phyloP scores from a whole-genome alignment of 495 filamentous ascomycete species.

The Polyplosphaeria fusca region DNA sequence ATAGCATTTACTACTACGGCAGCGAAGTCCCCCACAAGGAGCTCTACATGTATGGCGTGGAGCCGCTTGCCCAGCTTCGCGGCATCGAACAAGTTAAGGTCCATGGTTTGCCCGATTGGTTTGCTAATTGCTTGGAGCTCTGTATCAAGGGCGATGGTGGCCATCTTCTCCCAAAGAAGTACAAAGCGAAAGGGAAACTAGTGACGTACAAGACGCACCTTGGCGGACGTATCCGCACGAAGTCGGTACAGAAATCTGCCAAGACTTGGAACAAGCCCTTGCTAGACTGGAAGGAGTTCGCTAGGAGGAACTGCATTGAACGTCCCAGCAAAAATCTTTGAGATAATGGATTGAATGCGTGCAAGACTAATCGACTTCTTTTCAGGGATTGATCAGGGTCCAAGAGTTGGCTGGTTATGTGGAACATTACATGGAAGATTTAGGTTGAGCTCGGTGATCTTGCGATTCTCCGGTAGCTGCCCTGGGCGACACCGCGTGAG shows the following conservation, averaged over 20 bases:
- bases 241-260: too few species aligned
- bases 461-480: too few species aligned
- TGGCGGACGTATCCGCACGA: too few species aligned
- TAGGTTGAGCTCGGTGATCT: too few species aligned
- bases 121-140: conserved; percentile 1
- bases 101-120: conserved; percentile 12
- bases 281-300: neutral
- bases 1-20: neutral
- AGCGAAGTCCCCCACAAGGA: neutral
- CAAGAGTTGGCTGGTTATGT: too few species aligned
- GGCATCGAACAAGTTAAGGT: conserved; percentile 14
- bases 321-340: neutral
- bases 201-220: too few species aligned
- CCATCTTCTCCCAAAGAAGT: conserved; percentile 5
- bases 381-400: too few species aligned
- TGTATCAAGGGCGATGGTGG: conserved; percentile 18
- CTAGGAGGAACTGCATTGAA: neutral
- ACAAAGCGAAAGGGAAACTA: too few species aligned
- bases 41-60: conserved; percentile 3
- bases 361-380: too few species aligned
- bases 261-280: neutral
- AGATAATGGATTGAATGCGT: too few species aligned
- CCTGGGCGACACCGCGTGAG: too few species aligned
- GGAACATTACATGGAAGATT: too few species aligned
- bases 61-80: conserved; percentile 1